Evolutionary conservation across 495 filamentous ascomycete species (phyloP).

Genomic region (Tuber umbilicatum): DNA sequence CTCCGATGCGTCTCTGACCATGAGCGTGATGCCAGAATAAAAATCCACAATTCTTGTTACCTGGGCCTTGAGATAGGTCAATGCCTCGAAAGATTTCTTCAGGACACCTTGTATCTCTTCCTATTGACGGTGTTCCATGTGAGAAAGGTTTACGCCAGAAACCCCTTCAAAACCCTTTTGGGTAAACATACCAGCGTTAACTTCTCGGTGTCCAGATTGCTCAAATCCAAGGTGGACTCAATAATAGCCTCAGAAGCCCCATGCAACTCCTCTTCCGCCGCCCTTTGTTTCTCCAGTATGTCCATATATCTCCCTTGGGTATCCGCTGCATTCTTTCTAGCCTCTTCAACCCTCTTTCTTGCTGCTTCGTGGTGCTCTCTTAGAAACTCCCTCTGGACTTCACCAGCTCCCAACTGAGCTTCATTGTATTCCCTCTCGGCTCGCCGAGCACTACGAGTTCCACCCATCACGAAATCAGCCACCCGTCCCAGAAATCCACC

Average conservation of each 20-base stretch:
- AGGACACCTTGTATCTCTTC: neutral
- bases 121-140: neutral
- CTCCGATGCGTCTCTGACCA: neutral
- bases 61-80: neutral
- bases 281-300: neutral
- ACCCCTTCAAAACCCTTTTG: neutral
- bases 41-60: neutral
- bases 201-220: neutral
- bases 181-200: neutral
- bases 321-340: neutral
- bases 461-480: neutral
- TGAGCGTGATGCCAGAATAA: neutral
- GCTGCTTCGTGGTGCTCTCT: neutral
- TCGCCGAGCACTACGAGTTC: neutral
- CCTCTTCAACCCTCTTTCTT: neutral
- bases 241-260: neutral
- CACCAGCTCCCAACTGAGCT: neutral
- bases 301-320: neutral
- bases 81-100: neutral
- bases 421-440: neutral
- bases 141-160: neutral
- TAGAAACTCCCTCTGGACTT: neutral
- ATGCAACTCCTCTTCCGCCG: neutral
- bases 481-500: neutral
- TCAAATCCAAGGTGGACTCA: neutral